Percentiles rank a stretch among this genome's conserved stretches.
These are phyloP conservation scores for Ambrosia hybrid DNA, from an alignment of 140 eudicot genomes.

Conservation along the genomic window DNA sequence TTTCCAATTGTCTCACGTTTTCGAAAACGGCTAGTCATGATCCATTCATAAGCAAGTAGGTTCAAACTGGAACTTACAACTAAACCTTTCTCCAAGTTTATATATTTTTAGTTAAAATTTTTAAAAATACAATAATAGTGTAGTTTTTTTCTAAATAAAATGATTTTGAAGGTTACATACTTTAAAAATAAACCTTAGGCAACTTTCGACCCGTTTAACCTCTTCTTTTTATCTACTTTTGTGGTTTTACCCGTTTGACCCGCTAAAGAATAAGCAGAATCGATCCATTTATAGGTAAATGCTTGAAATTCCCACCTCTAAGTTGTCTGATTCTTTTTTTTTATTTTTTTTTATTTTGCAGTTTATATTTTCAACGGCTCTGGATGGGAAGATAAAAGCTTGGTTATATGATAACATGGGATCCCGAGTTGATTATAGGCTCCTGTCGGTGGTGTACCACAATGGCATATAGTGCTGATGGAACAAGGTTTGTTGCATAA, in stretches of 20 bases:
- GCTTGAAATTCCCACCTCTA: background rate
- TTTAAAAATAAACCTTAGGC: background rate
- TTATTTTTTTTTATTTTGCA: conserved; percentile 36
- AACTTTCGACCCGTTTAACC: background rate
- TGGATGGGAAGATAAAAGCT: conserved; percentile 93
- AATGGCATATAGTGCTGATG: conserved; percentile 97
- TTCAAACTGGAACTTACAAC: too few relatives aligned
- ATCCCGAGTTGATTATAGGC: conserved; percentile 87
- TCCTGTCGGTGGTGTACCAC: conserved; percentile 98
- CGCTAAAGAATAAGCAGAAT: background rate
- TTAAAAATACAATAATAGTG: too few relatives aligned
- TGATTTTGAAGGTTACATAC: background rate
- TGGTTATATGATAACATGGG: conserved; percentile 97
- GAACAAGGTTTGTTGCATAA: conserved; percentile 57
- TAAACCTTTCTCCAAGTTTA: too few relatives aligned
- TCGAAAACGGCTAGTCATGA: background rate
- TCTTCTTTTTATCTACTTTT: background rate
- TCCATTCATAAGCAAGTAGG: too few relatives aligned
- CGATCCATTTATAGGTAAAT: background rate
- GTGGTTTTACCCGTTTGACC: background rate
- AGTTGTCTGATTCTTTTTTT: background rate
- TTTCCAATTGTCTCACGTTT: background rate
- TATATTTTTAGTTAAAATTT: too few relatives aligned
- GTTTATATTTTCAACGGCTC: conserved; percentile 93
- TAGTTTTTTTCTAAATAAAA: background rate